A percentile compares a stretch with the other conserved stretches of the same genome.
Evolutionary conservation across 2,329 filamentous ascomycete species (phyloP).

Genomic region (Stachybotrys elegans): DNA sequence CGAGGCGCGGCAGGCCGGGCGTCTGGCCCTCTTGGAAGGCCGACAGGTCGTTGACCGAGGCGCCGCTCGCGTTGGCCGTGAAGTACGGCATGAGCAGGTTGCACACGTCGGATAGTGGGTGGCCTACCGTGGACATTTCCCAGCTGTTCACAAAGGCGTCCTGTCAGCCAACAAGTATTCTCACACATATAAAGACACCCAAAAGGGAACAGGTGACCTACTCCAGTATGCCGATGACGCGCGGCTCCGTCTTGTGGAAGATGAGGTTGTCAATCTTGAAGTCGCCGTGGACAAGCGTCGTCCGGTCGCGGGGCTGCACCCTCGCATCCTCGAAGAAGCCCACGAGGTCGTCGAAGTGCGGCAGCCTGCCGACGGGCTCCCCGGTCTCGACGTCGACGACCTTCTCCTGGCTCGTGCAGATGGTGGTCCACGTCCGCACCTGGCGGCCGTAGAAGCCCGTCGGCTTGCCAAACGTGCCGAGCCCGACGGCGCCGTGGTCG

Average conservation of each 20-base stretch:
- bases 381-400: constrained; percentile 73
- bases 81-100: constrained; percentile 58
- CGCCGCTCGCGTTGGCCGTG: constrained; percentile 21
- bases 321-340: constrained; percentile 66
- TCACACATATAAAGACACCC: too few species aligned
- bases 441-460: constrained; percentile 82
- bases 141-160: constrained; percentile 47
- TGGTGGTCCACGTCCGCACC: constrained; percentile 73
- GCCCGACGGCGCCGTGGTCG: constrained; percentile 57
- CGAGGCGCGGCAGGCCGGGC: constrained; percentile 53
- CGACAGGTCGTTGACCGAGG: constrained; percentile 22
- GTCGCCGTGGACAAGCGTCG: constrained; percentile 84
- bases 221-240: constrained; percentile 90
- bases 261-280: constrained; percentile 93
- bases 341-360: constrained; percentile 76
- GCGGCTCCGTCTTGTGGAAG: constrained; percentile 82
- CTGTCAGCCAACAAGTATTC: too few species aligned
- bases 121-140: constrained; percentile 98
- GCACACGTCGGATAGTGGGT: constrained; percentile 84
- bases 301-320: constrained; percentile 71
- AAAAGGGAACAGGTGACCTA: constrained; percentile 30
- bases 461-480: constrained; percentile 68
- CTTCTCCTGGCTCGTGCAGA: constrained; percentile 72
- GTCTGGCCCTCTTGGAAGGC: constrained; percentile 59
- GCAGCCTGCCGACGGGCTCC: constrained; percentile 72